A percentile compares a stretch with the other conserved stretches of the same genome.
Conservation (phyloP, 73 alveolate genomes). For the Tetrahymena thermophila region DNA sequence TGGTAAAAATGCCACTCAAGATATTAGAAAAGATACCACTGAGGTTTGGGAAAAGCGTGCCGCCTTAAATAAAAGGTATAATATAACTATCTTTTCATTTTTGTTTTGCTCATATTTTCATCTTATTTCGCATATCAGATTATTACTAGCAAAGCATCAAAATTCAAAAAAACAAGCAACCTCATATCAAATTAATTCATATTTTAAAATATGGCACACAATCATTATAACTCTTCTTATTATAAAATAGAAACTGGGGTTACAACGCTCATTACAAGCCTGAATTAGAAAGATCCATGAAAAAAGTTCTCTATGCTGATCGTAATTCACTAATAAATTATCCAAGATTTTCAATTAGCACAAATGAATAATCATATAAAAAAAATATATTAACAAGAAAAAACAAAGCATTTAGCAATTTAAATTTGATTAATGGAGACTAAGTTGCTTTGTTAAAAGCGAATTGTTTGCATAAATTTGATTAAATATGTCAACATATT, state of each 20-base stretch:
- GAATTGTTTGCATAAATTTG: too few species aligned
- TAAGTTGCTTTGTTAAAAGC: background rate
- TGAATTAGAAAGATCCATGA: slow-evolving; percentile 29
- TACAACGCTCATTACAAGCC: slow-evolving; percentile 44
- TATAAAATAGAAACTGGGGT: slow-evolving; percentile 34
- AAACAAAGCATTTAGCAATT: background rate
- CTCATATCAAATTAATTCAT: background rate
- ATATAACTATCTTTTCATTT: background rate
- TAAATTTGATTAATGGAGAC: background rate
- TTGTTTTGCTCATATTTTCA: background rate
- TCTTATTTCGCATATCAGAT: background rate
- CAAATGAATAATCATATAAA: background rate
- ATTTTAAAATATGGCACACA: background rate
- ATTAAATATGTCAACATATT: background rate
- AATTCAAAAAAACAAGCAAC: background rate
- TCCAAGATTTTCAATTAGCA: background rate
- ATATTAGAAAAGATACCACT: slow-evolving; percentile 15
- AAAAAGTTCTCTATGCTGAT: slow-evolving; percentile 17
- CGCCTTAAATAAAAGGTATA: slow-evolving; percentile 27
- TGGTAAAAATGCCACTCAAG: slow-evolving; percentile 34
- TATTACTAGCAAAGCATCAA: background rate
- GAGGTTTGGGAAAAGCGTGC: slow-evolving; percentile 16
- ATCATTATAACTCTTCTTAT: background rate
- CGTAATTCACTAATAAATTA: background rate
- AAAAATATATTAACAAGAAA: background rate